phyloP scores from a whole-genome alignment of 148 eudicot genomes.

The Tetragonia tetragonoides region DNA sequence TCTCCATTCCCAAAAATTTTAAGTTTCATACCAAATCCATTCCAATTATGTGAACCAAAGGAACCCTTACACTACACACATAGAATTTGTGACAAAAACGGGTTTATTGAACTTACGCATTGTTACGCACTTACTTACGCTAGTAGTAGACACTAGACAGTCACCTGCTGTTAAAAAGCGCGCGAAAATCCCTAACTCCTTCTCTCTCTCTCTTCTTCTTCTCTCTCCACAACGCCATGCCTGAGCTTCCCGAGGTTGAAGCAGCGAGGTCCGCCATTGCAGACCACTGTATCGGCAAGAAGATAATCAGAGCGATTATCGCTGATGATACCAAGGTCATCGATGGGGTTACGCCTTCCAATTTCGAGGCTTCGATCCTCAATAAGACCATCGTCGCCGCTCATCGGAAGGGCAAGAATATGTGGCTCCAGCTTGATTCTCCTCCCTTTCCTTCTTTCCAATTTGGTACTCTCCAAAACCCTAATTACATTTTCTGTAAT shows the following conservation, averaged over 20 bases:
- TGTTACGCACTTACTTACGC: neutral
- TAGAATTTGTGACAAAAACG: too few relatives aligned
- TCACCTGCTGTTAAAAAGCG: slow-evolving; percentile 24
- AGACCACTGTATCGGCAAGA: slow-evolving; percentile 74
- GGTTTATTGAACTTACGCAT: too few relatives aligned
- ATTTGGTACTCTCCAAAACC: slow-evolving; percentile 60
- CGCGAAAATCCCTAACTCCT: slow-evolving; percentile 29
- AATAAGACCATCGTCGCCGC: slow-evolving; percentile 81
- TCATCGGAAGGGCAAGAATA: slow-evolving; percentile 87
- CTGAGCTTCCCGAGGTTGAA: slow-evolving; percentile 95
- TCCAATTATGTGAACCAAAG: too few relatives aligned
- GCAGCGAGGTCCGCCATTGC: slow-evolving; percentile 82
- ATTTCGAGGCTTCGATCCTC: slow-evolving; percentile 58
- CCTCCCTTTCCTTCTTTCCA: slow-evolving; percentile 96
- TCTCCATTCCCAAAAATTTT: too few relatives aligned
- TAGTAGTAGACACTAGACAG: neutral
- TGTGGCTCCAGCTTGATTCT: slow-evolving; percentile 93
- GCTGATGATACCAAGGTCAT: slow-evolving; percentile 80
- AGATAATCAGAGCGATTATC: slow-evolving; percentile 51
- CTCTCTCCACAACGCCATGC: slow-evolving; percentile 44
- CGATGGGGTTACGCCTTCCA: slow-evolving; percentile 58
- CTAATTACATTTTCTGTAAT: slow-evolving; percentile 23
- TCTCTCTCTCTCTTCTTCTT: slow-evolving; percentile 8
- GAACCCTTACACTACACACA: too few relatives aligned
- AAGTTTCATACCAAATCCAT: too few relatives aligned